Evolutionary conservation across 2,329 filamentous ascomycete genomes (phyloP).

Genomic region (Talaromyces funiculosus): DNA sequence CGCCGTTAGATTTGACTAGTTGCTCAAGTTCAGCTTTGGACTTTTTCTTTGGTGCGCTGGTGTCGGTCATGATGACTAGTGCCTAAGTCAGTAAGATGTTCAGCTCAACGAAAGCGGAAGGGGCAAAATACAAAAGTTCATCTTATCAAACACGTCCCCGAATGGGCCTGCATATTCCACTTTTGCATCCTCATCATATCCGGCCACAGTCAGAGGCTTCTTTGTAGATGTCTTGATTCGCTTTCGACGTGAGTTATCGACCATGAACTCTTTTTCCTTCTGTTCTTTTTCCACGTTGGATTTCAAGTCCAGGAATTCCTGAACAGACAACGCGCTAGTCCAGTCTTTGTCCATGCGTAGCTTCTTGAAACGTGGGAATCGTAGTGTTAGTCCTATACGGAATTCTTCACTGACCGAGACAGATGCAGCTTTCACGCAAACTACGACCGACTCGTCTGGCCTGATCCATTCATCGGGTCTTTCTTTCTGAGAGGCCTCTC

Average conservation of each 20-base stretch:
- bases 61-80: constrained; percentile 66
- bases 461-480: constrained; percentile 89
- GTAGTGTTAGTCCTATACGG: constrained; percentile 67
- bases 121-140: constrained; percentile 60
- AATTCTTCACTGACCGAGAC: constrained; percentile 72
- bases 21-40: constrained; percentile 73
- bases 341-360: constrained; percentile 79
- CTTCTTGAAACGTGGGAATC: constrained; percentile 84
- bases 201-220: constrained; percentile 68
- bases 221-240: constrained; percentile 53
- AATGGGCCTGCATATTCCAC: constrained; percentile 52
- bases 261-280: constrained; percentile 67
- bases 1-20: constrained; percentile 77
- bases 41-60: constrained; percentile 62
- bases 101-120: neutral
- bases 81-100: neutral
- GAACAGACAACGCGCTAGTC: constrained; percentile 69
- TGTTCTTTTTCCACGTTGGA: constrained; percentile 63
- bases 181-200: constrained; percentile 53
- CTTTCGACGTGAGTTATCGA: constrained; percentile 63
- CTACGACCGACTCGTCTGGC: constrained; percentile 76
- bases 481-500: constrained; percentile 63
- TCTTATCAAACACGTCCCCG: constrained; percentile 64
- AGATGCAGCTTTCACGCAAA: constrained; percentile 83
- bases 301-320: constrained; percentile 71